Base-by-base conservation (phyloP, 2,329 filamentous ascomycete species). In the Fusarium liriodendri region DNA sequence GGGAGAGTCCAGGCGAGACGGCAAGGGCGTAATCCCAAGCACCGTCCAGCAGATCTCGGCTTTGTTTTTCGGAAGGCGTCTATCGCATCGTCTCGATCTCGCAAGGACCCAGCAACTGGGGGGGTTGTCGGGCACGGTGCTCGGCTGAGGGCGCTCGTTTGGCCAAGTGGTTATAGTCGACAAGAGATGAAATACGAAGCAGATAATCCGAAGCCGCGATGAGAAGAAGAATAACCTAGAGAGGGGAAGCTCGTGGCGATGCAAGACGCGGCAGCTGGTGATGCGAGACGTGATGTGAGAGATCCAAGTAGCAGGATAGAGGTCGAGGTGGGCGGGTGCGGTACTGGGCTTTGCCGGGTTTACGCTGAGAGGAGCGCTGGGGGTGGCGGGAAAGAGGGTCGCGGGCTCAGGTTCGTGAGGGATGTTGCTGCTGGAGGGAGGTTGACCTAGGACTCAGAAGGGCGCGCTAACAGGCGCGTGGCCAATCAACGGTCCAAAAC, bases 11-110 rank as follows among this genome's bases (percentile, higher is more conserved):
- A 67, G 71, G 72, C 68, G 55, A 73, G 74, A 78, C 72, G 74
- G 76, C 50, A 66, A 69, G 69, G 75, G 66, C 55, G 54, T 55
- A 47, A 52, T 77, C 72, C 73, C 75, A 73, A 74, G 65, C 75
- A 77, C 77, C 77, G 68, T 71, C 77, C 22, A 62, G 71, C 69
- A 73, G 71, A 62, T 76, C 64, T 77, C 75, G 61, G 70, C 61
- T 70, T 75, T 67, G 64, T 76, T 72, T 50, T 65, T 68, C 33
- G 67, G 62, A 47, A 66, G 64, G 69, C 67, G 69, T 66, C 62
- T 79, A 79, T 78, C 73, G 77, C 77, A 79, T 79, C 66, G 75
- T 79, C 77, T 76, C 69, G 67, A 76, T 72, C 64, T 76, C 60
- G 69, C 45, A 69, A 72, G 63, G 64, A 69, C 64, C 58, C 60